Percentiles rank a stretch among this genome's conserved stretches.
Conservation (phyloP, 352 stramenopile genomes). For the Globisporangium barbulae region DNA sequence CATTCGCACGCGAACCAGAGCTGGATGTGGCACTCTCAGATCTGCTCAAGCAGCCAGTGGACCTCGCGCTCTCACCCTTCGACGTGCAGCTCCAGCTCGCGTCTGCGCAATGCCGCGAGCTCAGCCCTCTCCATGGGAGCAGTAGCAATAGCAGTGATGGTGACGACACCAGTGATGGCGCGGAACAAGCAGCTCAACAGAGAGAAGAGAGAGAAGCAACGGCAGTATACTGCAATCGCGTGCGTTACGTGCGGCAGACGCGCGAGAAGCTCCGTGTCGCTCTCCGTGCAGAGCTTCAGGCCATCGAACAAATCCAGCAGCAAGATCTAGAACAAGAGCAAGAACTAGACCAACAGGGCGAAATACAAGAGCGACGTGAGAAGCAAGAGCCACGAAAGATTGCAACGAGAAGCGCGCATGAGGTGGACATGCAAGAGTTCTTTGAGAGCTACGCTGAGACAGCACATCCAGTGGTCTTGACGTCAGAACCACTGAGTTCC, state of each 20-base stretch:
- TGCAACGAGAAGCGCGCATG: slow-evolving; percentile 11
- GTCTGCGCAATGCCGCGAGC: slow-evolving; percentile 32
- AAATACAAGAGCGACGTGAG: not conserved
- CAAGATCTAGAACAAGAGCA: not conserved
- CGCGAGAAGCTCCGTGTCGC: slow-evolving; percentile 33
- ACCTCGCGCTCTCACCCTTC: slow-evolving; percentile 13
- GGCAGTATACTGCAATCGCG: slow-evolving; percentile 34
- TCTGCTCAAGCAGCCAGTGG: slow-evolving; percentile 25
- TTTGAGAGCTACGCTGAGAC: slow-evolving; percentile 53
- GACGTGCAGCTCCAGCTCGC: slow-evolving; percentile 31
- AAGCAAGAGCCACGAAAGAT: slow-evolving; percentile 5
- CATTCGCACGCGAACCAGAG: slow-evolving; percentile 21
- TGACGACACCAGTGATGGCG: not conserved
- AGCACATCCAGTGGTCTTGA: slow-evolving; percentile 32
- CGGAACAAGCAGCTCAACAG: not conserved
- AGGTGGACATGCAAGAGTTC: slow-evolving; percentile 59
- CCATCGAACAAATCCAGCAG: not conserved
- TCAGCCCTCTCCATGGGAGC: slow-evolving; percentile 5
- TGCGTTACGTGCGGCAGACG: slow-evolving; percentile 51
- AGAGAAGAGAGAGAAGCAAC: not conserved
- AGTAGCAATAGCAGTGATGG: not conserved
- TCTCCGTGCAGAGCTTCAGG: slow-evolving; percentile 17
- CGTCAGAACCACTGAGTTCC: slow-evolving; percentile 6
- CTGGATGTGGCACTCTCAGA: slow-evolving; percentile 26
- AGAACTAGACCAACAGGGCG: not conserved